Evolutionary conservation across 2,329 filamentous ascomycete species (phyloP), one percentile per base, ranked within the genome.

Genomic region (Simplicillium aogashimaense): DNA sequence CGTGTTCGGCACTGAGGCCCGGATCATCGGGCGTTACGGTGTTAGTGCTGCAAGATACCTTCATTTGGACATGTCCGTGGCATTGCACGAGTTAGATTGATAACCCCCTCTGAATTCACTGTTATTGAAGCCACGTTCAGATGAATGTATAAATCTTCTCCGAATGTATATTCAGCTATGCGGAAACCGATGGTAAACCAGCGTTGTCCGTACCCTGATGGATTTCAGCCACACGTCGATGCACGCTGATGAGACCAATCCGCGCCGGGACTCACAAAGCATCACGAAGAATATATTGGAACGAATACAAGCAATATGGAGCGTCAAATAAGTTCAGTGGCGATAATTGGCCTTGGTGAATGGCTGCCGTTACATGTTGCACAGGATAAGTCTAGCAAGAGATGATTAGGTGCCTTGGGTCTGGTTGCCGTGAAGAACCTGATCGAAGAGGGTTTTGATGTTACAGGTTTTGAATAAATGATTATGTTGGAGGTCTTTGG

Each of bases 381-480:
- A 25, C 6, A 5, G 20, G 5, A 9, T 25, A 25, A 25, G 5
- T 25, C 20, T 25, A 25, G 9, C 20, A 25, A 5, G 9, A 5
- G 20, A 6, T 25, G 20, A 25, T 15, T 36, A 60, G 59, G 61
- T 12, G 56, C 57, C 13, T 53, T 60, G 36, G 63, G 63, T 33
- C 53, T 65, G 15, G 58, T 61, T 7, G 51, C 60, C 6, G 50
- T 66, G 38, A 70, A 70, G 50, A 62, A 62, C 30, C 45, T 69
- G 14, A 47, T 58, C 2, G 65, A 70, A 41, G 64, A 66, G 49
- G 64, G 65, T 8, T 70, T 67, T 38, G 49, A 66, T 9, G 65
- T 59, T 5, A 55, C 58, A 1, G 66, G 59, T 3, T 69, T 69
- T 35, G 67, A 70, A 53, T 58, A 20, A 63, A 61, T 40, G 43